Base-by-base conservation (phyloP, 1,284 basidiomycete species). In the Puccinia hordei region DNA sequence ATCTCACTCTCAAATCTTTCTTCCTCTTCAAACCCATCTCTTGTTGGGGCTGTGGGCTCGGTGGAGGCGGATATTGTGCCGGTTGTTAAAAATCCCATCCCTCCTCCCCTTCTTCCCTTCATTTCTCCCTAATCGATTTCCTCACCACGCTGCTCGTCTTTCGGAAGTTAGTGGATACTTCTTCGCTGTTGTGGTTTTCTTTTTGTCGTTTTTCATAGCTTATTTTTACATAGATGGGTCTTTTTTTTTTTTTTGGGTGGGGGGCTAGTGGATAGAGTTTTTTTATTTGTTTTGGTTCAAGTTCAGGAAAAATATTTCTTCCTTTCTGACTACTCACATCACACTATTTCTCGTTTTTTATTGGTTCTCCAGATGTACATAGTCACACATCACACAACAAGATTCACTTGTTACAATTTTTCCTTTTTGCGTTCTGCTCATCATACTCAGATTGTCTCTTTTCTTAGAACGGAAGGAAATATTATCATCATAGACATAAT, bases 11-110 rank as follows among this genome's bases (percentile, higher is more conserved):
- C 82, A 90, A 90, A 83, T 92, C 91, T 57, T 88, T 88, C 59
- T 93, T 93, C 0, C 87, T 93, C 10, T 91, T 90, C 15, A 90
- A 83, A 13, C 83, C 91, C 1, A 87, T 88, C 38, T 95, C 92
- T 83, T 98, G 95, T 86, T 92, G 90, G 88, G 93, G 93, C 10
- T 95, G 93, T 90, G 92, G 87, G 86, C 89, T 85, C 87, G 91
- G 82, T 89, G 93, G 87, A 22, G 88, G 88, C 5, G 87, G 87
- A 27, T 84, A 84, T 57, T 85, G 83, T 53, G 82, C 78, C 12
- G 83, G 81, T 19, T 83, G 83, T 46, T 82, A 65, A 73, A 19
- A 51, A 30, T 2, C n/a, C 15, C 30, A 44, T 66, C 10, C 8
- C 10, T 46, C 33, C 0, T 35, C 33, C 33, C 5, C 57, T 61